Evolutionary conservation across 1,284 basidiomycete genomes (phyloP).

Genomic region (Ceratobasidium sp.): DNA sequence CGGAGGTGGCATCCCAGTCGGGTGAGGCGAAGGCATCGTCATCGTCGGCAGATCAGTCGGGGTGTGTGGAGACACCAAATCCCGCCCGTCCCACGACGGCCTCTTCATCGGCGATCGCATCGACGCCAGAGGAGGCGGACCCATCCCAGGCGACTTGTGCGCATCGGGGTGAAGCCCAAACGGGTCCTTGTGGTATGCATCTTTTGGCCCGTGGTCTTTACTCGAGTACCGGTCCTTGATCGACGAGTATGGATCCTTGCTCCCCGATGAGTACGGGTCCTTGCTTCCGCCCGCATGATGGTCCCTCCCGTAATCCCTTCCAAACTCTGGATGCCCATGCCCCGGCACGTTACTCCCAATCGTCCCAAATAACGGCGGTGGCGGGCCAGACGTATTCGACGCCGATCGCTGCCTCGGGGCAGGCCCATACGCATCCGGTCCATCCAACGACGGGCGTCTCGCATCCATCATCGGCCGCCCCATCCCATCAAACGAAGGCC

Average conservation of each 20-base stretch:
- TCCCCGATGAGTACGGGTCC: too few species aligned
- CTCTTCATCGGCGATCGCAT: not conserved
- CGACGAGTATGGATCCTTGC: too few species aligned
- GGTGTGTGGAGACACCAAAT: not conserved
- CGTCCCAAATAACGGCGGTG: conserved; percentile 12
- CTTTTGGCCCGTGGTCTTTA: too few species aligned
- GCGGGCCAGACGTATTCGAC: not conserved
- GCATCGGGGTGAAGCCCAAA: conserved; percentile 1
- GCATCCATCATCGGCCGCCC: not conserved
- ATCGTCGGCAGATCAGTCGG: not conserved
- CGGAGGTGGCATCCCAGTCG: too few species aligned
- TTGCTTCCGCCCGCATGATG: too few species aligned
- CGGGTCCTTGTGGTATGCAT: not conserved
- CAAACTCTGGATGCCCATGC: not conserved
- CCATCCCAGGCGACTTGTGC: not conserved
- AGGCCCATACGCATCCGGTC: conserved; percentile 23
- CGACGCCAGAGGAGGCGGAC: not conserved
- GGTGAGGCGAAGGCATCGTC: not conserved
- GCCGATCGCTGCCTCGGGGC: conserved; percentile 10
- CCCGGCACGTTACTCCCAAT: not conserved
- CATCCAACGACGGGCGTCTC: conserved; percentile 11
- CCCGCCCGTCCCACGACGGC: not conserved
- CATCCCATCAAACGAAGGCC: conserved; percentile 6
- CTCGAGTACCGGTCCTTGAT: too few species aligned
- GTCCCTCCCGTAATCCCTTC: too few species aligned